Conservation (phyloP, 2,329 filamentous ascomycete species). For the Aotearoamyces nothofagi region DNA sequence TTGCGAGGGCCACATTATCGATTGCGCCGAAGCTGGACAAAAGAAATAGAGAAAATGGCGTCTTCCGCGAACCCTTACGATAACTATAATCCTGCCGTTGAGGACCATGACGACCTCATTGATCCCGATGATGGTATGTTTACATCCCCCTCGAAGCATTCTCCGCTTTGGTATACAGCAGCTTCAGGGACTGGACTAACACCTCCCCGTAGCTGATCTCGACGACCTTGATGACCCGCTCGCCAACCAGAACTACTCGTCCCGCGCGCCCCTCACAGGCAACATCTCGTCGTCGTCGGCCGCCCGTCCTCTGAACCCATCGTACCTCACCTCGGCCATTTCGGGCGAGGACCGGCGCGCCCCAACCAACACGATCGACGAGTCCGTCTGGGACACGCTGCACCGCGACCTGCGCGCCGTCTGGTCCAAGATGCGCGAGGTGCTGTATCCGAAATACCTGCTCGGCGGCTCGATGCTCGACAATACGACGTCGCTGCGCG, state of each 20-base stretch:
- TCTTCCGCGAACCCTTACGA: conserved; percentile 30
- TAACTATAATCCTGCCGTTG: conserved; percentile 44
- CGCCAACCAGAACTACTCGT: conserved; percentile 41
- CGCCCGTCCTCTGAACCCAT: conserved; percentile 50
- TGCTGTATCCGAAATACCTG: conserved; percentile 89
- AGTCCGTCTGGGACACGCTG: conserved; percentile 94
- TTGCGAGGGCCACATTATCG: too few species aligned
- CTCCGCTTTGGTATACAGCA: too few species aligned
- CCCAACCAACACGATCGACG: conserved; percentile 86
- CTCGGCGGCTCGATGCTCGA: conserved; percentile 56
- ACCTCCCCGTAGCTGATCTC: conserved; percentile 51
- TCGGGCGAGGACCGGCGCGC: conserved; percentile 86
- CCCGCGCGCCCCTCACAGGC: conserved; percentile 68
- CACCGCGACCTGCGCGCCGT: conserved; percentile 82
- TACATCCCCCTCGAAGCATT: conserved; percentile 2
- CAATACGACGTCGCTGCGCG: conserved; percentile 35
- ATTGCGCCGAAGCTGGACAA: too few species aligned
- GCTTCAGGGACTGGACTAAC: too few species aligned
- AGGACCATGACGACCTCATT: conserved; percentile 56
- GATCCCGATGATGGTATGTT: conserved; percentile 61
- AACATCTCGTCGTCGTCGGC: conserved; percentile 48
- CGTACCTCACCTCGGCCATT: conserved; percentile 77
- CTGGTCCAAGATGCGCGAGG: conserved; percentile 97
- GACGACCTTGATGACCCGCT: conserved; percentile 89
- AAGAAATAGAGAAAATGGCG: conserved; percentile 13